These are phyloP conservation scores for Colletotrichum abscissum DNA, from an alignment of 2,329 filamentous ascomycete species.

Conservation along the genomic window DNA sequence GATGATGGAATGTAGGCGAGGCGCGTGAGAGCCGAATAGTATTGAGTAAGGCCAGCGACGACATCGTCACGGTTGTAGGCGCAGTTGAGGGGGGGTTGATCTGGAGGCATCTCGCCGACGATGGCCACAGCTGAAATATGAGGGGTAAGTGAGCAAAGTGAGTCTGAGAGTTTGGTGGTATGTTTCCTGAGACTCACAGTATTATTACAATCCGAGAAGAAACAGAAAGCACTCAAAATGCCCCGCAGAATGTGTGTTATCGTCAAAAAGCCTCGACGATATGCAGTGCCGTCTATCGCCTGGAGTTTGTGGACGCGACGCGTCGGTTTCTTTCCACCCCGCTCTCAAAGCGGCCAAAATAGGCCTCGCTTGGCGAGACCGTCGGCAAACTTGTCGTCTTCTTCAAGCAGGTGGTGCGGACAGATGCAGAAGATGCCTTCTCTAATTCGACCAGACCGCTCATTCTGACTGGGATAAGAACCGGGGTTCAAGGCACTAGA, in stretches of 20 bases:
- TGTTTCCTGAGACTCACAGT: neutral
- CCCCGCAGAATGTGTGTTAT: neutral
- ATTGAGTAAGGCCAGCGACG: slow-evolving; percentile 23
- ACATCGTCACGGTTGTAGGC: slow-evolving; percentile 27
- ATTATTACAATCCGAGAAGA: neutral
- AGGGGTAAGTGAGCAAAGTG: neutral
- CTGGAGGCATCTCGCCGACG: neutral
- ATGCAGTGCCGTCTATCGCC: slow-evolving; percentile 1
- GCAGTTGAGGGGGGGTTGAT: slow-evolving; percentile 27
- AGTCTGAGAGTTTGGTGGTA: neutral
- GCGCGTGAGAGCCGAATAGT: slow-evolving; percentile 18
- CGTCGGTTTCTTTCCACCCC: slow-evolving; percentile 24
- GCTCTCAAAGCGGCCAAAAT: neutral
- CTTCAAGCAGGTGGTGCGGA: slow-evolving; percentile 26
- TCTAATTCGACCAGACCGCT: neutral
- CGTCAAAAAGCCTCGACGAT: neutral
- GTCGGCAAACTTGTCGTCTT: neutral
- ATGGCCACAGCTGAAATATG: neutral
- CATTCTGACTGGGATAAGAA: neutral
- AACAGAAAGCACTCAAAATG: neutral
- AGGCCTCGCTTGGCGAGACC: neutral
- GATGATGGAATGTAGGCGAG: slow-evolving; percentile 22
- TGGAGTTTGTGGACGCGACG: slow-evolving; percentile 21
- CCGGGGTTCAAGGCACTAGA: neutral
- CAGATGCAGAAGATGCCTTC: slow-evolving; percentile 1